phyloP scores from a whole-genome alignment of 2,329 filamentous ascomycete genomes.

The Calonectria pteridis region DNA sequence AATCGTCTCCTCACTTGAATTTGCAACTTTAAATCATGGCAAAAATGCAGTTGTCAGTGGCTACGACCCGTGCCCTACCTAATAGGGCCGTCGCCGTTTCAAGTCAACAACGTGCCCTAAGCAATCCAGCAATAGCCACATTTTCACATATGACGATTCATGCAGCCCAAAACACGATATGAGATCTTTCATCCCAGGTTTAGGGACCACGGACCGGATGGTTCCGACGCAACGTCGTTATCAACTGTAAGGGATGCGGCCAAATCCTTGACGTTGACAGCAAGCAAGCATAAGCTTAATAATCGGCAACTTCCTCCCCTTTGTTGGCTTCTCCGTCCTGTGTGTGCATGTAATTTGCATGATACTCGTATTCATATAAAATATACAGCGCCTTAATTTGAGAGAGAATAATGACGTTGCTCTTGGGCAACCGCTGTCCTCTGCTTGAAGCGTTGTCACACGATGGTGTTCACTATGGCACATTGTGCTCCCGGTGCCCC shows the following conservation, averaged over 20 bases:
- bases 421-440: not conserved
- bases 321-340: not conserved
- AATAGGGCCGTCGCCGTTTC: conserved; percentile 2
- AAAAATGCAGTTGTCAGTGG: not conserved
- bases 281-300: not conserved
- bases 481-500: not conserved
- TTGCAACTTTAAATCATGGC: not conserved
- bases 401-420: not conserved
- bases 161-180: conserved; percentile 2
- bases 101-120: not conserved
- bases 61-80: not conserved
- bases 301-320: not conserved
- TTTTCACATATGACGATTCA: not conserved
- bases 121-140: not conserved
- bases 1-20: not conserved
- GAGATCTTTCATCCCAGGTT: conserved; percentile 1
- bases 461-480: not conserved
- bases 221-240: not conserved
- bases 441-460: not conserved
- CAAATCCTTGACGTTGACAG: not conserved
- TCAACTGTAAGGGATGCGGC: not conserved
- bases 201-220: not conserved
- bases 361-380: conserved; percentile 8
- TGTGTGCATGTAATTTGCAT: not conserved
- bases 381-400: conserved; percentile 1